Percentiles rank a stretch among this genome's conserved stretches.
Conservation (phyloP, 305 asterid genomes). For the Solanum hybrid region DNA sequence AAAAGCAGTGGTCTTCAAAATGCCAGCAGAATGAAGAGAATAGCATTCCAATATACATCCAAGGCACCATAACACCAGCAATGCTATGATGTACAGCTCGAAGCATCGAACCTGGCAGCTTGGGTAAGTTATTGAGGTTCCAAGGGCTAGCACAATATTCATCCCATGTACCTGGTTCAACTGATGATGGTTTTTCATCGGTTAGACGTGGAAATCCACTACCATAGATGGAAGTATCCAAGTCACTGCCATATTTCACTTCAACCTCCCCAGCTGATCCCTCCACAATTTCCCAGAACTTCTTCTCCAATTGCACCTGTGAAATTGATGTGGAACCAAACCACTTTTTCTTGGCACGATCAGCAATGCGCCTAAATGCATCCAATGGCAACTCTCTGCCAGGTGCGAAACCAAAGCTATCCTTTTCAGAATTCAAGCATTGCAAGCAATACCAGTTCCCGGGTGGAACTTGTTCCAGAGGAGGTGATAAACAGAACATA, state of each 20-base stretch:
- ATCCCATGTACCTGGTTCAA: conserved; percentile 63
- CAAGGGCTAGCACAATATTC: conserved; percentile 78
- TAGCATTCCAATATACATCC: conserved; percentile 92
- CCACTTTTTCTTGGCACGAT: conserved; percentile 83
- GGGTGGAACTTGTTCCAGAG: conserved; percentile 62
- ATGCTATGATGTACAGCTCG: conserved; percentile 77
- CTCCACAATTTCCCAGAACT: conserved; percentile 95
- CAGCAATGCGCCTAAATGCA: conserved; percentile 88
- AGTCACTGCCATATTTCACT: conserved; percentile 89
- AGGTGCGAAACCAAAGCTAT: conserved; percentile 82
- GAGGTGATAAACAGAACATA: conserved; percentile 86
- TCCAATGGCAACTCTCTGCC: conserved; percentile 74
- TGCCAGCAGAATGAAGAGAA: conserved; percentile 99
- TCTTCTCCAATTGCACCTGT: conserved; percentile 72
- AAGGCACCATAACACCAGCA: conserved; percentile 98
- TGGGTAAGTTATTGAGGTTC: conserved; percentile 93
- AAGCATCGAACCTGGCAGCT: conserved; percentile 85
- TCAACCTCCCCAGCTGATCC: conserved; percentile 90
- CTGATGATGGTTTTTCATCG: conserved; percentile 42
- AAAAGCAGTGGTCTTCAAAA: conserved; percentile 96
- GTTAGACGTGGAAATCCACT: conserved; percentile 80
- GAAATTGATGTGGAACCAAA: conserved; percentile 62
- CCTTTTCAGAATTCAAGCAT: conserved; percentile 87
- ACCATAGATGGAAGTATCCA: conserved; percentile 81
- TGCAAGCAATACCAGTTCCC: conserved; percentile 97